Evolutionary conservation across 805 yeast genomes (phyloP).

Genomic region (Candida lessepsii): DNA sequence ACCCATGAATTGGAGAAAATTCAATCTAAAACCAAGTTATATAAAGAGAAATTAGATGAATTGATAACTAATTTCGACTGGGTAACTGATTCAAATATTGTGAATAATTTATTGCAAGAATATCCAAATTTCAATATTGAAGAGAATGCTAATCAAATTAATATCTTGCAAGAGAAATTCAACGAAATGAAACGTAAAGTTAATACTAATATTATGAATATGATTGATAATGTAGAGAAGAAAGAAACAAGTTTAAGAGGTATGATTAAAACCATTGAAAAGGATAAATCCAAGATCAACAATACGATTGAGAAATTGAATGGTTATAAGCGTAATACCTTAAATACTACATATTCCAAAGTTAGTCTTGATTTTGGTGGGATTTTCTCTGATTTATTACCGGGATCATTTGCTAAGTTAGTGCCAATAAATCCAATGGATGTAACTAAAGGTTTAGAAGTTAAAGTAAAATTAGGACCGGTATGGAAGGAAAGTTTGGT

Average conservation of each 20-base stretch:
- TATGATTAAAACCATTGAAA: conserved; percentile 84
- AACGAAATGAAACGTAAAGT: conserved; percentile 76
- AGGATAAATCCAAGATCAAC: conserved; percentile 84
- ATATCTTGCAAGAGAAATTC: conserved; percentile 55
- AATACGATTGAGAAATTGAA: conserved; percentile 82
- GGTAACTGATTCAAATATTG: conserved; percentile 65
- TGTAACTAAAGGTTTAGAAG: conserved; percentile 87
- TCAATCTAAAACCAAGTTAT: conserved; percentile 31
- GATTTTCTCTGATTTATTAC: conserved; percentile 83
- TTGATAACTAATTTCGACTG: conserved; percentile 63
- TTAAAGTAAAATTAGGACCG: conserved; percentile 82
- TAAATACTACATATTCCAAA: conserved; percentile 79
- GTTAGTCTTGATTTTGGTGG: conserved; percentile 88
- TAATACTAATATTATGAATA: conserved; percentile 81
- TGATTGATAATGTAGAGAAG: conserved; percentile 89
- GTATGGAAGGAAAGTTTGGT: conserved; percentile 96
- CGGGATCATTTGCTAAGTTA: conserved; percentile 85
- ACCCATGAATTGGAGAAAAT: conserved; percentile 55
- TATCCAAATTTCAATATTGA: conserved; percentile 62
- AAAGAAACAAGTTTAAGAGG: conserved; percentile 72
- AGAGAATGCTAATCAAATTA: conserved; percentile 58
- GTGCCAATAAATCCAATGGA: conserved; percentile 79
- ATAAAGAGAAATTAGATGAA: conserved; percentile 41
- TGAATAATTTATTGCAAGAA: conserved; percentile 56
- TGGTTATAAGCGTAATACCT: conserved; percentile 78